These are phyloP conservation scores for Quillaja saponaria DNA, from an alignment of 306 rosid species.

Conservation along the genomic window DNA sequence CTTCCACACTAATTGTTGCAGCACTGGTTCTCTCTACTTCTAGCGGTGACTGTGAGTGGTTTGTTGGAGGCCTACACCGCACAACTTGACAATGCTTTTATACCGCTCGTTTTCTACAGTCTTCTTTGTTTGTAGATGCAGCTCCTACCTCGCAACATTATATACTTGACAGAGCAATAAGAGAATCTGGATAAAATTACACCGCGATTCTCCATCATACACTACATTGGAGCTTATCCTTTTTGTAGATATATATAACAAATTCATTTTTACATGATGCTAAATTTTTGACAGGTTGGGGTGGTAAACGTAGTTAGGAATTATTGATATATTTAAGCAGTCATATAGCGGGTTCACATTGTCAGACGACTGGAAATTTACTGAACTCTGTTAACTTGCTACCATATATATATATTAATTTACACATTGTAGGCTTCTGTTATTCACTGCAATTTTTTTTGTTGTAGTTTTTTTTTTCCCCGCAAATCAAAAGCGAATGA, in stretches of 20 bases:
- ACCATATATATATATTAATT: background rate
- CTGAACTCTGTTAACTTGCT: background rate
- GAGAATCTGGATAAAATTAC: constrained; percentile 18
- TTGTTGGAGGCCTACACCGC: constrained; percentile 95
- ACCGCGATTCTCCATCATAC: constrained; percentile 8
- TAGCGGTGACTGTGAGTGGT: constrained; percentile 87
- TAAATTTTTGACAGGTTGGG: constrained; percentile 16
- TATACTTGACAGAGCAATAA: constrained; percentile 17
- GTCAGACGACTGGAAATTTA: background rate
- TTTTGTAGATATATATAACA: constrained; percentile 38
- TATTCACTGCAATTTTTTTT: too few species aligned
- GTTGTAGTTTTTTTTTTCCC: too few species aligned
- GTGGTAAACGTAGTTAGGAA: constrained; percentile 23
- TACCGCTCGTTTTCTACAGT: constrained; percentile 87
- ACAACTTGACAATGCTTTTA: constrained; percentile 94
- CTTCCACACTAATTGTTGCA: constrained; percentile 43
- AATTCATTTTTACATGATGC: constrained; percentile 27
- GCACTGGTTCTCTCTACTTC: constrained; percentile 81
- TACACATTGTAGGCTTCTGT: background rate
- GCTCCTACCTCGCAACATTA: constrained; percentile 25
- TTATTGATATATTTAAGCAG: constrained; percentile 26
- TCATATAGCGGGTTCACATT: background rate
- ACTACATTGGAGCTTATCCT: constrained; percentile 25
- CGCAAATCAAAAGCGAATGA: too few species aligned
- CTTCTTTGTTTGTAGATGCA: constrained; percentile 77